Conservation (phyloP, 2,329 filamentous ascomycete genomes). For the Aspergillus melleus region DNA sequence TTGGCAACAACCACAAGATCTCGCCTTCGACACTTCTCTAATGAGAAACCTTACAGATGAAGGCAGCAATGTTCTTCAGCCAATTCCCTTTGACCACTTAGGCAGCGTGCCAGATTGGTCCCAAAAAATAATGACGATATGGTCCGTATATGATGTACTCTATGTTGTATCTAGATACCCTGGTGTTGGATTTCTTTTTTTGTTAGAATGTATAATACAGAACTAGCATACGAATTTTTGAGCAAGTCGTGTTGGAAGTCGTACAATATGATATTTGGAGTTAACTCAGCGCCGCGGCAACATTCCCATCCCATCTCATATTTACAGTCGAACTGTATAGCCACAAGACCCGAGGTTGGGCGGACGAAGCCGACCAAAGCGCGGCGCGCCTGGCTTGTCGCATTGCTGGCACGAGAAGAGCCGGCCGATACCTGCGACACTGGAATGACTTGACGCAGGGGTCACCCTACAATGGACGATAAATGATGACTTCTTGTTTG, state of each 20-base stretch:
- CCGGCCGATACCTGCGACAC: neutral
- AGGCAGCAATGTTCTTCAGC: neutral
- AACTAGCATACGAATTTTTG: neutral
- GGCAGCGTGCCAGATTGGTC: neutral
- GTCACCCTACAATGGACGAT: neutral
- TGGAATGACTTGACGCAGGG: neutral
- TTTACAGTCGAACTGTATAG: too few species aligned
- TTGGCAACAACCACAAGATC: neutral
- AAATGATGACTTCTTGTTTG: neutral
- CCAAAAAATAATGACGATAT: neutral
- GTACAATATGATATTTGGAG: neutral
- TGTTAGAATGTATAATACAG: neutral
- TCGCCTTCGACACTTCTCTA: neutral
- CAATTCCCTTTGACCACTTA: neutral
- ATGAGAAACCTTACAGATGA: neutral
- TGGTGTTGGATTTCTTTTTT: conserved; percentile 2
- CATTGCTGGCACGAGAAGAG: neutral
- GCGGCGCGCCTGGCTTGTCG: neutral
- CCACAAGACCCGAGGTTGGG: neutral
- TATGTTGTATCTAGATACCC: conserved; percentile 26
- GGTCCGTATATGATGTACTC: conserved; percentile 2
- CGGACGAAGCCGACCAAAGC: neutral
- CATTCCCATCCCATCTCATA: too few species aligned
- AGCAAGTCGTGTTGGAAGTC: neutral
- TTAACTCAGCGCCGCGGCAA: neutral